phyloP scores from a whole-genome alignment of 2,329 filamentous ascomycete species.

The Ilyonectria destructans region DNA sequence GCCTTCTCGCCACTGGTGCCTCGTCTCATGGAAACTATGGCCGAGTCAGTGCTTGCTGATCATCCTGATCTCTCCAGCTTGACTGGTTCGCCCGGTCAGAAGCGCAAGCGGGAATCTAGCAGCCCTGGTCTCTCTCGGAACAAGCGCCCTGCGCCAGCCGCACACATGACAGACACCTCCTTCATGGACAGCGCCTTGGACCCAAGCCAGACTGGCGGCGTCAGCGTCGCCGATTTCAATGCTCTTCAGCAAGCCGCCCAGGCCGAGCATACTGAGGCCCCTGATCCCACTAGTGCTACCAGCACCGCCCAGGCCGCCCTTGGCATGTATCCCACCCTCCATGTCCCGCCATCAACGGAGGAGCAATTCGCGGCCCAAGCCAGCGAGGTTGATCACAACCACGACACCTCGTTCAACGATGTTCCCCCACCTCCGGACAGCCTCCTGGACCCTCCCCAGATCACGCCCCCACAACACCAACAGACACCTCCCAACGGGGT shows the following conservation, averaged over 20 bases:
- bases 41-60: conserved; percentile 63
- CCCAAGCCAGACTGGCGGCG: conserved; percentile 55
- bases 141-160: conserved; percentile 66
- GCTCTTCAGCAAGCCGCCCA: conserved; percentile 70
- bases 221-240: conserved; percentile 70
- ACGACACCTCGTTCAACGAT: conserved; percentile 55
- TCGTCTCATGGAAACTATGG: conserved; percentile 57
- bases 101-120: conserved; percentile 70
- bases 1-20: conserved; percentile 9
- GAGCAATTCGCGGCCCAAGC: conserved; percentile 73
- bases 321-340: conserved; percentile 73
- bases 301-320: conserved; percentile 74
- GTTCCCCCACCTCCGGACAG: conserved; percentile 52
- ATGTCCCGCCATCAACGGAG: conserved; percentile 72
- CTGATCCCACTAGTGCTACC: conserved; percentile 69
- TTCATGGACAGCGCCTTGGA: conserved; percentile 72
- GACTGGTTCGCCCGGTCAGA: conserved; percentile 64
- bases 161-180: conserved; percentile 65
- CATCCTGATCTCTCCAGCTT: conserved; percentile 64
- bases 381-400: conserved; percentile 54
- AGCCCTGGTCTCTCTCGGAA: conserved; percentile 66
- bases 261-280: conserved; percentile 62
- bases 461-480: conserved; percentile 48
- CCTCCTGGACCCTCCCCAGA: conserved; percentile 49
- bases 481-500: conserved; percentile 60